Percentiles rank a stretch among this genome's conserved stretches.
phyloP scores from a whole-genome alignment of 2,329 filamentous ascomycete genomes.

The Pseudocercospora macadamiae region DNA sequence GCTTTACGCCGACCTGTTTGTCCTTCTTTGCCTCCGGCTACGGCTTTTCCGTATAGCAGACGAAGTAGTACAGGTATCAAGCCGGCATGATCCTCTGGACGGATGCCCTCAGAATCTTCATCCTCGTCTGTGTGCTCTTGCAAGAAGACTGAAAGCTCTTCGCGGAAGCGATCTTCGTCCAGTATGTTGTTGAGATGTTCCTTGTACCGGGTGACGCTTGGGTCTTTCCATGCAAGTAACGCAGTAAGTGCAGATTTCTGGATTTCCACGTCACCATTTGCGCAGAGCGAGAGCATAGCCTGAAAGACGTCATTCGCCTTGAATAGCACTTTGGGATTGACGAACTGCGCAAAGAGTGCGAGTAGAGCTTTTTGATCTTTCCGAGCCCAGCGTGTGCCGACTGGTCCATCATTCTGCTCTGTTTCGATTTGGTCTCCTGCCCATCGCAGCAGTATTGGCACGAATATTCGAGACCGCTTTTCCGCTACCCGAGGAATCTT shows the following conservation, averaged over 20 bases:
- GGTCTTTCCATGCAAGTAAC: conserved; percentile 85
- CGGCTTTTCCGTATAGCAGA: conserved; percentile 84
- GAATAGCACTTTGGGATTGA: conserved; percentile 83
- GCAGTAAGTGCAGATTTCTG: conserved; percentile 84
- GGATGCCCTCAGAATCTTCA: conserved; percentile 66
- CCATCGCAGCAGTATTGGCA: conserved; percentile 86
- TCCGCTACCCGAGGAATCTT: conserved; percentile 78
- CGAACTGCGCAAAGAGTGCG: conserved; percentile 78
- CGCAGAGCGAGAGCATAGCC: conserved; percentile 73
- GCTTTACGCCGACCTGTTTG: conserved; percentile 76
- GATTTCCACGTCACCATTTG: conserved; percentile 87
- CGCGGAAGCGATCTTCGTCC: conserved; percentile 88
- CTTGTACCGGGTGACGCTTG: conserved; percentile 74
- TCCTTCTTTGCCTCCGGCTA: conserved; percentile 77
- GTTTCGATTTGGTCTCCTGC: conserved; percentile 58
- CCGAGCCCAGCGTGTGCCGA: conserved; percentile 61
- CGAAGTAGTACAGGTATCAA: conserved; percentile 86
- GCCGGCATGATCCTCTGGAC: conserved; percentile 71
- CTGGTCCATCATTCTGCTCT: conserved; percentile 19
- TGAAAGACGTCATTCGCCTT: conserved; percentile 74
- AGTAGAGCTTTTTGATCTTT: conserved; percentile 85
- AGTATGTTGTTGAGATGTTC: conserved; percentile 85
- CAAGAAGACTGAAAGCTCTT: conserved; percentile 88
- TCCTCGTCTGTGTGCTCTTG: conserved; percentile 25
- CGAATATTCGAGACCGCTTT: conserved; percentile 78